Evolutionary conservation across 371 early-diverging fungal species (phyloP).

Genomic region (Syncephalastrum sp.): DNA sequence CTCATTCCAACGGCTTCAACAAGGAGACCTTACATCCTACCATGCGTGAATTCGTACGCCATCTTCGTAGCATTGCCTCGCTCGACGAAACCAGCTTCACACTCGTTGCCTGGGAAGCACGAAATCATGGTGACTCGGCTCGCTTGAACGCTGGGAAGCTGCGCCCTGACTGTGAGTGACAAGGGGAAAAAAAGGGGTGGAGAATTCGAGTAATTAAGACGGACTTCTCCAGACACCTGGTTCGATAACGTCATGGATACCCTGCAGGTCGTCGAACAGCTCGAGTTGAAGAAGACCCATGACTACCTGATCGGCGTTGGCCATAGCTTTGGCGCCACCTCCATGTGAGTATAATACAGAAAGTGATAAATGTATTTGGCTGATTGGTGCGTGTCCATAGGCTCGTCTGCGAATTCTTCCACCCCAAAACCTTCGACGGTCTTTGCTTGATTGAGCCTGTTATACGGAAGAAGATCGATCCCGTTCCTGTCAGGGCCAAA

Average conservation of each 20-base stretch:
- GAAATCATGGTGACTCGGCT: conserved; percentile 48
- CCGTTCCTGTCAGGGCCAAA: conserved; percentile 16
- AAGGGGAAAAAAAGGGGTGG: background rate
- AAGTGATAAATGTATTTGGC: background rate
- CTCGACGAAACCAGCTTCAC: conserved; percentile 19
- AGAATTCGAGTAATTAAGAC: too few relatives aligned
- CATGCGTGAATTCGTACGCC: conserved; percentile 21
- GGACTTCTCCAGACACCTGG: conserved; percentile 29
- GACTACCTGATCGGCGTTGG: conserved; percentile 38
- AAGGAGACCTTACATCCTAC: conserved; percentile 41
- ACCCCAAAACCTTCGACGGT: conserved; percentile 37
- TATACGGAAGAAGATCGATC: conserved; percentile 13
- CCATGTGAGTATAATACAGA: conserved; percentile 24
- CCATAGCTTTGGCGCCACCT: conserved; percentile 45
- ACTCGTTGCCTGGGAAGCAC: conserved; percentile 37
- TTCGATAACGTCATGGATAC: conserved; percentile 45
- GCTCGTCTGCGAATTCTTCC: conserved; percentile 36
- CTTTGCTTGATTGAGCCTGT: conserved; percentile 40
- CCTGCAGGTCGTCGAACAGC: conserved; percentile 29
- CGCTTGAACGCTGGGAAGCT: conserved; percentile 28
- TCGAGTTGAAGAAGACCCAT: conserved; percentile 20
- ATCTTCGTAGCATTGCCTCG: conserved; percentile 15
- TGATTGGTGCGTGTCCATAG: conserved; percentile 8
- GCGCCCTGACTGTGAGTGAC: too few relatives aligned
- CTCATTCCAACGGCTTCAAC: conserved; percentile 44